phyloP scores from a whole-genome alignment of 352 stramenopile species.

The Thalassiosira pacifica region DNA sequence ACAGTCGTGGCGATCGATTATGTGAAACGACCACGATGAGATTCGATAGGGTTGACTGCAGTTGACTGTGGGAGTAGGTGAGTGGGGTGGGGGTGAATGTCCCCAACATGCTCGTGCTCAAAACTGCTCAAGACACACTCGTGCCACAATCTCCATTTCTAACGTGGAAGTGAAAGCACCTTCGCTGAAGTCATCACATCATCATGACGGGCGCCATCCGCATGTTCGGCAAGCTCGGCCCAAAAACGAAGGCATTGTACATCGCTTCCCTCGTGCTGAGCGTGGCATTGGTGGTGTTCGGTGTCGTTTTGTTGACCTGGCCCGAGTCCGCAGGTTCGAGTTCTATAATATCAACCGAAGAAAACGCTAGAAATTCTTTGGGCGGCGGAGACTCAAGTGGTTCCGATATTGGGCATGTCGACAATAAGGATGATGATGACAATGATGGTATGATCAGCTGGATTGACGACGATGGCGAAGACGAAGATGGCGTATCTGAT shows the following conservation, averaged over 20 bases:
- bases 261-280: background rate
- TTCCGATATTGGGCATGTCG: background rate
- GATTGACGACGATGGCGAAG: too few species aligned
- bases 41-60: too few species aligned
- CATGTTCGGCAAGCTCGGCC: background rate
- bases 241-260: slow-evolving; percentile 12
- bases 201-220: background rate
- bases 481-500: too few species aligned
- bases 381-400: background rate
- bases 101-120: background rate
- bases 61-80: too few species aligned
- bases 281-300: slow-evolving; percentile 24
- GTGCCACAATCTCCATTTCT: background rate
- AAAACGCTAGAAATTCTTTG: background rate
- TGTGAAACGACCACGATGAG: too few species aligned
- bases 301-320: background rate
- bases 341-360: slow-evolving; percentile 9
- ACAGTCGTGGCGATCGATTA: background rate
- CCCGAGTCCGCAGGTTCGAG: background rate
- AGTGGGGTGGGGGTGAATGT: background rate
- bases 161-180: background rate
- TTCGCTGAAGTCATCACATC: background rate
- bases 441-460: too few species aligned
- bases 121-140: background rate
- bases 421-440: background rate